Evolutionary conservation across 441 rosid species (phyloP).

Genomic region (Arabidopsis hybrid): DNA sequence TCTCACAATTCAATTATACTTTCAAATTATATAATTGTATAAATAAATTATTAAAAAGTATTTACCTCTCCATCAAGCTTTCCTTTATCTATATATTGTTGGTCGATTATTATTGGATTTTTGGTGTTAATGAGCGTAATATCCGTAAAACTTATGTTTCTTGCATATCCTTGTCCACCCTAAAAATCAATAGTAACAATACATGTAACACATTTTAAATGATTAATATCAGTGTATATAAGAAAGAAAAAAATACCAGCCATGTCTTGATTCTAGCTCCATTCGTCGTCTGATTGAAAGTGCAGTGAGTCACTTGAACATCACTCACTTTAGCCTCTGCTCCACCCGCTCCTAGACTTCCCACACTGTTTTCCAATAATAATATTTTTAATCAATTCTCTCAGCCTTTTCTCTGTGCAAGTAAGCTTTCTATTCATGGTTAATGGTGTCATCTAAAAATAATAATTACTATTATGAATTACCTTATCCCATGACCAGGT

Average conservation of each 20-base stretch:
- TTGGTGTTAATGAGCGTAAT: conserved; percentile 36
- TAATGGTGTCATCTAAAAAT: not conserved
- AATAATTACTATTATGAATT: not conserved
- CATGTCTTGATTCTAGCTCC: conserved; percentile 49
- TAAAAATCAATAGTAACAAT: not conserved
- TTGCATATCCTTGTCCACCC: conserved; percentile 47
- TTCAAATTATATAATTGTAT: not conserved
- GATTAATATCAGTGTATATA: not conserved
- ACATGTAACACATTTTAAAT: not conserved
- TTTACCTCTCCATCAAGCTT: not conserved
- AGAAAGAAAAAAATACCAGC: conserved; percentile 19
- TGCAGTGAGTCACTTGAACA: conserved; percentile 36
- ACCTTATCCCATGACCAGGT: conserved; percentile 51
- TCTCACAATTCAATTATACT: not conserved
- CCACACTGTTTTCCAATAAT: conserved; percentile 31
- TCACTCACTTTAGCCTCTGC: conserved; percentile 19
- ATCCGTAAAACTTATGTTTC: conserved; percentile 33
- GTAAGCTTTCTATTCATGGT: not conserved
- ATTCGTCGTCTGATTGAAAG: conserved; percentile 36
- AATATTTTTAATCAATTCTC: not conserved
- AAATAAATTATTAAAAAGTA: not conserved
- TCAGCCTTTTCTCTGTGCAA: not conserved
- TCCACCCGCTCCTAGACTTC: conserved; percentile 43
- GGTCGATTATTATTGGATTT: conserved; percentile 44
- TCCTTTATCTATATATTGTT: conserved; percentile 25